Base-by-base conservation (phyloP, 2,329 filamentous ascomycete genomes). In the Ambrosiella beaveri region DNA sequence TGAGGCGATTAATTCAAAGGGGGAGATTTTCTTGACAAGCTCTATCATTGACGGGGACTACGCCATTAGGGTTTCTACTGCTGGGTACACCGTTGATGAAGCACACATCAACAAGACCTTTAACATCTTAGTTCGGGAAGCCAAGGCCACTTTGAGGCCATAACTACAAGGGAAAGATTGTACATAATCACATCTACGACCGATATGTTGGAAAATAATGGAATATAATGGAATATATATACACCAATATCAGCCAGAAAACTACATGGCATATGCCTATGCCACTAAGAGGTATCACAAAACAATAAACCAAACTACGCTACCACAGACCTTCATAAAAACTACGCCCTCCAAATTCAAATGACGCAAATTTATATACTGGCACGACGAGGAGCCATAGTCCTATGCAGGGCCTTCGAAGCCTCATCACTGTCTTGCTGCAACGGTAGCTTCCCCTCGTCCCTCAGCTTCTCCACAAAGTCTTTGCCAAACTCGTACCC, bases 401-500 rank as follows among this genome's bases (percentile, higher is more conserved):
- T 91, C 64, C 86, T 77, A 64, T 85, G 76, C 65, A 91, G 70
- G 36, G 82, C 84, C 69, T 88, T 88, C 63, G 85, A 84, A 13
- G 56, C 59, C 4, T 59, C 62, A 65, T 86, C 85, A 17, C 81
- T 84, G 72, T 86, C 84, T 65, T 85, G 82, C 54, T 79, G 76
- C 51, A 86, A 65, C 27, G 80, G 80, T 63, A 98, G 71, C 44
- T 85, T 77, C 0, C 91, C 91, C 65, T 94, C 78, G 44, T 86
- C 86, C 66, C 82, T 83, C 68, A 97, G 73, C 64, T 82, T 78
- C 57, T 81, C 80, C 63, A 98, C 70, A 67, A 85, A 96, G 57
- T 88, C 81, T 68, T 85, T 84, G 3, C 89, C 93, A 66, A 84
- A 98, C 57, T 79, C 77, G 70, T 95, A 95, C 1, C 93, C 94